phyloP scores from a whole-genome alignment of 139 green algal genomes.

The Chlamydomonas schloesseri region DNA sequence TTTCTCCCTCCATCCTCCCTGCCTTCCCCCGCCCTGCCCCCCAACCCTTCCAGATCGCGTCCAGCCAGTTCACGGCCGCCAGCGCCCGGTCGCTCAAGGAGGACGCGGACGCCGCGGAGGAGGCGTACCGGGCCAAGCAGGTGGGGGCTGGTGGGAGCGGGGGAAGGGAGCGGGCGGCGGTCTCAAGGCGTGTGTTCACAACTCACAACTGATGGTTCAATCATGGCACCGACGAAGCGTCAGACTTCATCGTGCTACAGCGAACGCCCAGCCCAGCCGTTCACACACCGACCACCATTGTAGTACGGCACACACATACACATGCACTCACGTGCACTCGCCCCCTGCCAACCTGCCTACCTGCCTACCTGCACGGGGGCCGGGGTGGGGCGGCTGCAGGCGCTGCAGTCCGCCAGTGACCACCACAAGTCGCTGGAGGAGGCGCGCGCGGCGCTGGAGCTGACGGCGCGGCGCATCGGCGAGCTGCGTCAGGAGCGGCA shows the following conservation, averaged over 20 bases:
- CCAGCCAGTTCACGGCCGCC: constrained; percentile 9
- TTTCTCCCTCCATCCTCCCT: background rate
- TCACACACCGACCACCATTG: too few species aligned
- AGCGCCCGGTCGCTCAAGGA: background rate
- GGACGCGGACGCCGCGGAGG: constrained; percentile 27
- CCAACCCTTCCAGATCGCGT: background rate
- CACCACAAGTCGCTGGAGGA: background rate
- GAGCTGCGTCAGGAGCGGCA: constrained; percentile 30
- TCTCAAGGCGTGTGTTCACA: too few species aligned
- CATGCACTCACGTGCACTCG: background rate
- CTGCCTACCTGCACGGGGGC: too few species aligned
- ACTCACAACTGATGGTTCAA: too few species aligned
- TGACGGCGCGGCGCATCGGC: background rate
- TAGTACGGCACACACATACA: background rate
- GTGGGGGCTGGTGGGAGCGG: background rate
- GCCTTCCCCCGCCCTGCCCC: background rate
- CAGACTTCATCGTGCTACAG: too few species aligned
- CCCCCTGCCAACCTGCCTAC: too few species aligned
- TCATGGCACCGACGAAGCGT: too few species aligned
- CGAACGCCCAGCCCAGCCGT: too few species aligned
- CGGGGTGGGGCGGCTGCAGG: too few species aligned
- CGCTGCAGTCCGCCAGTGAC: background rate
- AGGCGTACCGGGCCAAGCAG: constrained; percentile 12
- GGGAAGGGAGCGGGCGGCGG: too few species aligned
- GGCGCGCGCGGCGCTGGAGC: background rate